Evolutionary conservation across 805 yeast genomes (phyloP).

Genomic region (Candida xiaguanensis): DNA sequence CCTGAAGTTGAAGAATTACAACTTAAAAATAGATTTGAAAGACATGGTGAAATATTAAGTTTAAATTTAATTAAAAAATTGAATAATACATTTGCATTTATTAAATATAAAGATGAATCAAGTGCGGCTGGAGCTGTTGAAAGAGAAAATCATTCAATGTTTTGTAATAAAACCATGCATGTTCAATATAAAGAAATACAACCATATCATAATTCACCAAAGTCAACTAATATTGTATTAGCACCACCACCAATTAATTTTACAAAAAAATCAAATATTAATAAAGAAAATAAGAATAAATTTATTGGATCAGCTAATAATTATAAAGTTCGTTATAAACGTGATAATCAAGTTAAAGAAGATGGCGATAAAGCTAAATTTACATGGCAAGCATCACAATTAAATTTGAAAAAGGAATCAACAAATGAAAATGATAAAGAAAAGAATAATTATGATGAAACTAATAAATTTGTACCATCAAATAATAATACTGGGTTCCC

Average conservation of each 20-base stretch:
- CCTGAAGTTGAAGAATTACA: constrained; percentile 51
- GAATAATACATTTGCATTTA: constrained; percentile 64
- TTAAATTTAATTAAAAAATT: constrained; percentile 52
- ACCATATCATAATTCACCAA: constrained; percentile 4
- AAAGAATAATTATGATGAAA: neutral
- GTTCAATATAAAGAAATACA: constrained; percentile 74
- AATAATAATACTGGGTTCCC: constrained; percentile 6
- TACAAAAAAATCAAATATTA: constrained; percentile 18
- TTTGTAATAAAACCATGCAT: constrained; percentile 71
- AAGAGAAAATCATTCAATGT: constrained; percentile 75
- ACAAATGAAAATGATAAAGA: neutral
- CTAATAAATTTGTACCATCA: neutral
- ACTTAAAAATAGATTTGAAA: constrained; percentile 54
- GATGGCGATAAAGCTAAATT: constrained; percentile 1
- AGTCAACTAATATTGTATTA: constrained; percentile 33
- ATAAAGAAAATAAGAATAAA: constrained; percentile 17
- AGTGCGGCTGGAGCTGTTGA: constrained; percentile 88
- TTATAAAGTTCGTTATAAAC: constrained; percentile 1
- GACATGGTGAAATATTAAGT: constrained; percentile 63
- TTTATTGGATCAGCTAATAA: constrained; percentile 14
- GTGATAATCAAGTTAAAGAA: neutral
- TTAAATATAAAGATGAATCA: constrained; percentile 57
- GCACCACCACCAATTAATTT: constrained; percentile 84
- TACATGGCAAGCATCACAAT: constrained; percentile 9
- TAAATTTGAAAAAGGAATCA: constrained; percentile 6